Conservation (phyloP, 1,139 yeast genomes). For the Scheffersomyces titani region DNA sequence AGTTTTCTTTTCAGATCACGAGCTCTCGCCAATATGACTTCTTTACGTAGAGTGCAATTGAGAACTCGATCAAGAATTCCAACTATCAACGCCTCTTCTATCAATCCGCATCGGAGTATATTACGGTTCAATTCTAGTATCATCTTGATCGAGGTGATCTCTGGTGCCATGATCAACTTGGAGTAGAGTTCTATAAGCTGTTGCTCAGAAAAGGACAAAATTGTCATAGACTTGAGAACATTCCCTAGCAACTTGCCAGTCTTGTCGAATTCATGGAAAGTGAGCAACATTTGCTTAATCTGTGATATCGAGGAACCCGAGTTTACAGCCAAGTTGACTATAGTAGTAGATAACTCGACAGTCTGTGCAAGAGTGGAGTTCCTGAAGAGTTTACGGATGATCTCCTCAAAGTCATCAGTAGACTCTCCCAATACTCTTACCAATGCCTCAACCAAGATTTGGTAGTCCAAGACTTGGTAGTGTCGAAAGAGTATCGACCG, state of each 20-base stretch:
- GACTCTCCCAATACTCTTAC: slow-evolving; percentile 2
- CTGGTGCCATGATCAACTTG: slow-evolving; percentile 5
- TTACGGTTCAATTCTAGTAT: slow-evolving; percentile 25
- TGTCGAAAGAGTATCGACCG: slow-evolving; percentile 5
- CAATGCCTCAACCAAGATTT: slow-evolving; percentile 3
- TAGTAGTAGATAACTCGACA: background rate
- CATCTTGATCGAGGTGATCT: slow-evolving; percentile 15
- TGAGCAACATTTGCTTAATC: background rate
- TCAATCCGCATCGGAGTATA: slow-evolving; percentile 15
- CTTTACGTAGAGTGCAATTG: slow-evolving; percentile 6
- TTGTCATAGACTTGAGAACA: background rate
- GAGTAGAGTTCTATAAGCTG: slow-evolving; percentile 1
- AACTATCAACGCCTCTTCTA: slow-evolving; percentile 13
- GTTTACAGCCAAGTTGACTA: background rate
- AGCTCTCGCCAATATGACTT: slow-evolving; percentile 6
- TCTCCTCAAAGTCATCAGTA: background rate
- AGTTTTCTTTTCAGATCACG: background rate
- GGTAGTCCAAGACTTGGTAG: slow-evolving; percentile 6
- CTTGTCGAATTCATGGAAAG: background rate
- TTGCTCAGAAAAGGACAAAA: background rate
- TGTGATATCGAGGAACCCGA: background rate
- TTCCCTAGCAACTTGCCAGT: background rate
- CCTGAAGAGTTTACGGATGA: slow-evolving; percentile 2
- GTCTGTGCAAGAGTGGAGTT: background rate
- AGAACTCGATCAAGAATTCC: slow-evolving; percentile 15